Evolutionary conservation across 495 filamentous ascomycete species (phyloP), one percentile per base, ranked within the genome.

Genomic region (Lepidopterella palustris): DNA sequence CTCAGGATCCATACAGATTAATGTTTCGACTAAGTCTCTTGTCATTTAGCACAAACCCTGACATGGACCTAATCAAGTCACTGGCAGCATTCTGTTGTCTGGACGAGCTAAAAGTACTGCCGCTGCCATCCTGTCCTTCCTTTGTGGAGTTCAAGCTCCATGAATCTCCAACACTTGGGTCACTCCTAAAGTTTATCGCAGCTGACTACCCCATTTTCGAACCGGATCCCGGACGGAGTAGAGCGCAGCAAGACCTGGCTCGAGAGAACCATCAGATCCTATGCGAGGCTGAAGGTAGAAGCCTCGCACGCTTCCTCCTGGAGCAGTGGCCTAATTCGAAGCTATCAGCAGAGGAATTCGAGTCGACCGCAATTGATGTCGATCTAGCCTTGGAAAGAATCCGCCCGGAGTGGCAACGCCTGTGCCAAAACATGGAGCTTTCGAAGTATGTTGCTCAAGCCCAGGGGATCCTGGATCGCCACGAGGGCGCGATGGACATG

Each of bases 331-430:
- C 59, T 25, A 50, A 39, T 28, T 4, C n/a, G 26, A 47, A 21
- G 8, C 35, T 48, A 28, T 39, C 1, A 20, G 24, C 35, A 21
- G 23, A 26, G 6, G 53, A 29, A 28, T 57, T 62, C 15, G 13
- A 57, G 4, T 57, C 53, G 27, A 23, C 13, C 6, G 25, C 42
- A 1, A 49, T 62, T 26, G 47, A 62, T 57, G 32, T 32, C 25
- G 31, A 26, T 20, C 28, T 57, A n/a, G 59, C 78, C 0, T 29
- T 81, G 20, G 62, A 76, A 4, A 62, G 56, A 0, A 65, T 83
- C 21, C 24, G 58, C 5, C 71, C 74, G 2, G 79, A 82, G 53
- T 84, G 81, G 81, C 47, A 67, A 29, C 73, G 77, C 0, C 58
- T 77, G 40, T 74, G 67, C 31, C 66, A 70, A 9, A 83, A 84